Percentiles rank a stretch among this genome's conserved stretches.
phyloP scores from a whole-genome alignment of 176 grass and related monocot species.

The Oryza brachyantha region DNA sequence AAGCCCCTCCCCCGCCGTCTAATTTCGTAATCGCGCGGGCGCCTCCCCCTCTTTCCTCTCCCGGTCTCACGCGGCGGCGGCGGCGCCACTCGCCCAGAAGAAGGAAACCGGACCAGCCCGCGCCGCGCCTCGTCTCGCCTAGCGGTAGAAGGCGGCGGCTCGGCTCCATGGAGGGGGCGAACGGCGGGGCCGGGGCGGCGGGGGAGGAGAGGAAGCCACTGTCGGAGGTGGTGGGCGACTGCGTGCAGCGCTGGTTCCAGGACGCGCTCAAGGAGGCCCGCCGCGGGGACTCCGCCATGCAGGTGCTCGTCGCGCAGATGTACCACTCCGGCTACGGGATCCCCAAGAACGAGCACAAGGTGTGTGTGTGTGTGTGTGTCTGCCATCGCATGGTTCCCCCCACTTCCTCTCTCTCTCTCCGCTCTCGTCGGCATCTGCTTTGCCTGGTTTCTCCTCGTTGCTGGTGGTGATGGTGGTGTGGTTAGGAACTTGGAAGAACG shows the following conservation, averaged over 20 bases:
- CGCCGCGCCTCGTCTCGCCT: too few species aligned
- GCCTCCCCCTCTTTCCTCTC: not conserved
- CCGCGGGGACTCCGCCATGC: slow-evolving; percentile 58
- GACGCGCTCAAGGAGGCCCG: slow-evolving; percentile 77
- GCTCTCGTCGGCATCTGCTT: not conserved
- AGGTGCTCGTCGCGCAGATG: slow-evolving; percentile 92
- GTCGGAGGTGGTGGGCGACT: slow-evolving; percentile 70
- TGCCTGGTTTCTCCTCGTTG: not conserved
- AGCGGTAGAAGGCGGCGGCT: too few species aligned
- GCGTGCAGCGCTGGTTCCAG: slow-evolving; percentile 80
- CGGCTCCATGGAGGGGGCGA: slow-evolving; percentile 40
- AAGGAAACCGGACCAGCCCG: not conserved
- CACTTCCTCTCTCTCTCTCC: not conserved
- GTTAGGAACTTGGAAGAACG: not conserved
- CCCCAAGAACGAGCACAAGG: slow-evolving; percentile 72
- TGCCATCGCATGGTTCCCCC: not conserved
- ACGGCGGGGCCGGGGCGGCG: slow-evolving; percentile 1
- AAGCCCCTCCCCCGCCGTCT: not conserved
- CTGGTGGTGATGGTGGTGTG: not conserved
- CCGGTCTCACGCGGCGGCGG: not conserved
- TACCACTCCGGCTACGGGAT: slow-evolving; percentile 67
- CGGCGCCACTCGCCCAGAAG: not conserved
- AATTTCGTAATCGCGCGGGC: slow-evolving; percentile 35
- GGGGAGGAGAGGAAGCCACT: slow-evolving; percentile 46
- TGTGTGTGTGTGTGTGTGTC: too few species aligned